phyloP scores from a whole-genome alignment of 805 yeast species.

The Millerozyma miso region DNA sequence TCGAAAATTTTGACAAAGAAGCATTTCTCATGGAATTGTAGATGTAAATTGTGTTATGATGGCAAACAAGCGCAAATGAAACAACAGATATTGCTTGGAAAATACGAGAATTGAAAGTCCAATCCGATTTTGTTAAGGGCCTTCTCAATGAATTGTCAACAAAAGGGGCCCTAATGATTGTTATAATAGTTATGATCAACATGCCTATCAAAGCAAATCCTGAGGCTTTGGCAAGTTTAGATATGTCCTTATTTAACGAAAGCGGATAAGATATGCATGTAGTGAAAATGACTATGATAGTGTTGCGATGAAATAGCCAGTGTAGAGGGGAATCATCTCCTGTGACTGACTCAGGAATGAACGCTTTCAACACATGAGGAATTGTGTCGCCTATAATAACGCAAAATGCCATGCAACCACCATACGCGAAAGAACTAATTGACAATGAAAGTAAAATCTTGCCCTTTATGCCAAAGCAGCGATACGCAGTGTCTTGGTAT shows the following conservation, averaged over 20 bases:
- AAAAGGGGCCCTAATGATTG: conserved; percentile 69
- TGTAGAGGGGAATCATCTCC: conserved; percentile 28
- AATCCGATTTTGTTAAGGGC: conserved; percentile 36
- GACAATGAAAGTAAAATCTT: conserved; percentile 62
- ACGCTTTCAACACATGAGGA: conserved; percentile 77
- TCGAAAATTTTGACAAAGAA: conserved; percentile 68
- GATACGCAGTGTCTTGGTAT: conserved; percentile 80
- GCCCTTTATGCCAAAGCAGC: conserved; percentile 75
- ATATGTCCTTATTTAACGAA: conserved; percentile 74
- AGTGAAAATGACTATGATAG: conserved; percentile 68
- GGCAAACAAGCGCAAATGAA: conserved; percentile 93
- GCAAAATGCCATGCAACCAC: conserved; percentile 91
- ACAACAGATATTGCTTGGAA: conserved; percentile 93
- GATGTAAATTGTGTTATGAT: conserved; percentile 88
- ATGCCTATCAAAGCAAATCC: conserved; percentile 83
- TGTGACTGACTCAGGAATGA: conserved; percentile 48
- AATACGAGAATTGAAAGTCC: conserved; percentile 57
- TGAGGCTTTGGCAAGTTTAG: conserved; percentile 80
- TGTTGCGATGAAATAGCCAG: conserved; percentile 60
- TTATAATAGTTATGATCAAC: conserved; percentile 71
- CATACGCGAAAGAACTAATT: conserved; percentile 87
- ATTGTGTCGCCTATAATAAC: conserved; percentile 93
- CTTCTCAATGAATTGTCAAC: conserved; percentile 48
- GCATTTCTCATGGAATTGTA: conserved; percentile 79
- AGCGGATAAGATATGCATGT: conserved; percentile 76